Evolutionary conservation across 2,329 filamentous ascomycete species (phyloP).

Genomic region (Laburnicola sp.): DNA sequence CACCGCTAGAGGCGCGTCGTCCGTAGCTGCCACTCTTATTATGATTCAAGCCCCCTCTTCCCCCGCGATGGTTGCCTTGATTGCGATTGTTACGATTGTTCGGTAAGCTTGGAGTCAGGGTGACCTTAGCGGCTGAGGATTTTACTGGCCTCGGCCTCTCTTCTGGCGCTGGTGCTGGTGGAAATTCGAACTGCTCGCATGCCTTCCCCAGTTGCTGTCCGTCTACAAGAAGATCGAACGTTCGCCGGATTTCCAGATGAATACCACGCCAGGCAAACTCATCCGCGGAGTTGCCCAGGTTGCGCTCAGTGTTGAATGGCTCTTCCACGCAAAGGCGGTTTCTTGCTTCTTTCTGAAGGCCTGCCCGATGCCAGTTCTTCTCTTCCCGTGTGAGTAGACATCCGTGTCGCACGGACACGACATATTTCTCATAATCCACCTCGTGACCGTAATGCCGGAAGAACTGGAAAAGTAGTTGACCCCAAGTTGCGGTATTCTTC

Average conservation of each 20-base stretch:
- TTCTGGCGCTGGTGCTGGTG: constrained; percentile 57
- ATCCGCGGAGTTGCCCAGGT: constrained; percentile 94
- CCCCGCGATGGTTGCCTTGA: constrained; percentile 50
- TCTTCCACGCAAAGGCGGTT: constrained; percentile 94
- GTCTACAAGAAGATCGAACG: constrained; percentile 79
- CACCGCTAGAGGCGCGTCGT: constrained; percentile 62
- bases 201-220: constrained; percentile 75
- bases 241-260: constrained; percentile 84
- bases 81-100: constrained; percentile 54
- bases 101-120: constrained; percentile 54
- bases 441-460: constrained; percentile 95
- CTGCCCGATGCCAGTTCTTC: constrained; percentile 79
- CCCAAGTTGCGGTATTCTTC: constrained; percentile 79
- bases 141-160: constrained; percentile 63
- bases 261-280: constrained; percentile 91
- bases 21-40: constrained; percentile 50
- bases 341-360: constrained; percentile 52
- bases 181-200: constrained; percentile 86
- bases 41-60: constrained; percentile 52
- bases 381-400: constrained; percentile 76
- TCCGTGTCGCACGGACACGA: constrained; percentile 83
- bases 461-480: constrained; percentile 89
- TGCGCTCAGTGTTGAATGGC: constrained; percentile 86
- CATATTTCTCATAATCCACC: constrained; percentile 82
- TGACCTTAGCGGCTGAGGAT: constrained; percentile 56